phyloP scores from a whole-genome alignment of 2,329 filamentous ascomycete genomes.

The Pseudogymnoascus sp. region DNA sequence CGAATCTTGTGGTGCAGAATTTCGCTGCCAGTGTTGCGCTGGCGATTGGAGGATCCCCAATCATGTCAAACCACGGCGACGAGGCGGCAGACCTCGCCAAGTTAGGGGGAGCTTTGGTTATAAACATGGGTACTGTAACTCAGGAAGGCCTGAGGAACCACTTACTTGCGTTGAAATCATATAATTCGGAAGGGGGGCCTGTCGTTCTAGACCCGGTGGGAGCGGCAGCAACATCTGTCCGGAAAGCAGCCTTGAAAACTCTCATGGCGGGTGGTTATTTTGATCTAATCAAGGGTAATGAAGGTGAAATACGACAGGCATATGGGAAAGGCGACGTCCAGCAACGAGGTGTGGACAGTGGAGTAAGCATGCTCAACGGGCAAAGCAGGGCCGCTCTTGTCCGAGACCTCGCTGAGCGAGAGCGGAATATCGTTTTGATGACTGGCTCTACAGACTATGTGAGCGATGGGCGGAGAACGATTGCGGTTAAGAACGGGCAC shows the following conservation, averaged over 20 bases:
- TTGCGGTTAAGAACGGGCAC: conserved; percentile 70
- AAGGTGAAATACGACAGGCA: conserved; percentile 73
- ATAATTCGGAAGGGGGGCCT: conserved; percentile 68
- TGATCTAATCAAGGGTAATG: conserved; percentile 88
- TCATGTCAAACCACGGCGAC: conserved; percentile 82
- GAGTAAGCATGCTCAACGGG: conserved; percentile 42
- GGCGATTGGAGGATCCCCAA: conserved; percentile 76
- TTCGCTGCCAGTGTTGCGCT: conserved; percentile 88
- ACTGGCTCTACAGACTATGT: conserved; percentile 73
- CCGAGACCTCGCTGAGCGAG: conserved; percentile 54
- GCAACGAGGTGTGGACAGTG: conserved; percentile 81
- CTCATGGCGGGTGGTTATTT: conserved; percentile 70
- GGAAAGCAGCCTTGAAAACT: conserved; percentile 60
- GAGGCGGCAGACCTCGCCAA: conserved; percentile 75
- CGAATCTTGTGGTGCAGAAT: conserved; percentile 91
- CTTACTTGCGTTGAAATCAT: conserved; percentile 64
- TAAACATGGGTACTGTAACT: conserved; percentile 93
- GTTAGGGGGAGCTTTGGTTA: conserved; percentile 68
- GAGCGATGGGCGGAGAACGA: conserved; percentile 61
- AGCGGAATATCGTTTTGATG: conserved; percentile 68
- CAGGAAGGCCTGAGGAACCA: conserved; percentile 66
- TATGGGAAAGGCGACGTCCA: conserved; percentile 47
- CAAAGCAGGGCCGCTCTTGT: conserved; percentile 56
- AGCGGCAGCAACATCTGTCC: conserved; percentile 70
- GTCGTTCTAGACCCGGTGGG: conserved; percentile 87